These are phyloP conservation scores for Scedosporium boydii DNA, from an alignment of 2,329 filamentous ascomycete genomes.

Conservation along the genomic window DNA sequence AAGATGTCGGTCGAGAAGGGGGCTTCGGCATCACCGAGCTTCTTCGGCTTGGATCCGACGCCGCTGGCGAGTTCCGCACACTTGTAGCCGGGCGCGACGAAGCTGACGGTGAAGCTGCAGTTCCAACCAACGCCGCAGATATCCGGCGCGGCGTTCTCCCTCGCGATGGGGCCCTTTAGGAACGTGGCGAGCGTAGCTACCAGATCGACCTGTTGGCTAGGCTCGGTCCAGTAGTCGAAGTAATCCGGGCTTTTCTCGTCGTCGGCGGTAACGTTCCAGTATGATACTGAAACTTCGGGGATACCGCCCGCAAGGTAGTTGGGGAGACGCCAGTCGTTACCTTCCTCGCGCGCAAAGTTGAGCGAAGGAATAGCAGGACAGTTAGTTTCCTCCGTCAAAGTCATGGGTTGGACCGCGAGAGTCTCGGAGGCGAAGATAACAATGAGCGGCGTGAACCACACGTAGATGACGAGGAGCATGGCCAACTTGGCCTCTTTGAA, in stretches of 20 bases:
- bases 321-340: conserved; percentile 22
- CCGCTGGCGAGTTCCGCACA: conserved; percentile 20
- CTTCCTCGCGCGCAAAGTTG: conserved; percentile 24
- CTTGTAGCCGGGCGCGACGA: conserved; percentile 26
- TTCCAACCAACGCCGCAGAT: conserved; percentile 24
- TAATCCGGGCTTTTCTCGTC: conserved; percentile 14
- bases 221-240: conserved; percentile 22
- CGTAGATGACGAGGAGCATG: conserved; percentile 22
- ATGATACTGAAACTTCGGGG: conserved; percentile 17
- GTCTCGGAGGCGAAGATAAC: conserved; percentile 29
- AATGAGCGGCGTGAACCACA: conserved; percentile 28
- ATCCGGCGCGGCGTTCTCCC: conserved; percentile 17
- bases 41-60: conserved; percentile 14
- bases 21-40: conserved; percentile 14
- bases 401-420: conserved; percentile 19
- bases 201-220: conserved; percentile 16
- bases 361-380: conserved; percentile 21
- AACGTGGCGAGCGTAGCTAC: conserved; percentile 18
- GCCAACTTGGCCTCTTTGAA: conserved; percentile 22
- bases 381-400: conserved; percentile 13
- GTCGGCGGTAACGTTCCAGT: conserved; percentile 21
- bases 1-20: conserved; percentile 19
- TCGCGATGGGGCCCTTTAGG: conserved; percentile 14
- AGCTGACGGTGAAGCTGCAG: conserved; percentile 22
- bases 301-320: conserved; percentile 15